Evolutionary conservation across 495 filamentous ascomycete species (phyloP), one percentile per base, ranked within the genome.

Genomic region (Lentithecium fluviatile): DNA sequence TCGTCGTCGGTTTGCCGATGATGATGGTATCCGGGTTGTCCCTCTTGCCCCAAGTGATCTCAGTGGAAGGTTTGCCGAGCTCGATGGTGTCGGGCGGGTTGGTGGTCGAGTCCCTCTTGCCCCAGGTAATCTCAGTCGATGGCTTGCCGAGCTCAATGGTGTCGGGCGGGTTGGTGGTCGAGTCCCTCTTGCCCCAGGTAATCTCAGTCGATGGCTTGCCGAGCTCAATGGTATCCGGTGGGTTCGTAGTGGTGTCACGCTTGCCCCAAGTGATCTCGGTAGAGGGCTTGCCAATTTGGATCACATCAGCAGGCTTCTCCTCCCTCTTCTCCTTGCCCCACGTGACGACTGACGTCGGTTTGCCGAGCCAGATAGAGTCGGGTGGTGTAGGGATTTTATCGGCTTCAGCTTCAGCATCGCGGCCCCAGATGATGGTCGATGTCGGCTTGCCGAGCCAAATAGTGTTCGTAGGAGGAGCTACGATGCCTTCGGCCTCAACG

Each of bases 211-310:
- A 49, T 10, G 56, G 56, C 46, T 58, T 25, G 17, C 56, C 56
- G 45, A 58, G 43, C 45, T 45, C 25, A 17, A 60, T 60, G 3
- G 19, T 45, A 24, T 52, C 26, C 12, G 20, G 20, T 38, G 42
- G 38, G 19, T 56, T 26, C 20, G 13, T 24, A 1, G 20, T 24
- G 32, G 24, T 2, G 7, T 56, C 52, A 24, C 53, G 45, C 55
- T 64, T 64, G 12, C 55, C 61, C 61, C 61, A 64, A 12, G 54
- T 64, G 20, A 64, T 36, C 4, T 12, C 42, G 0, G 54, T 58
- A n/a, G 54, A 45, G 1, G 59, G 59, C 10, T 23, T 21, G 25
- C 60, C 60, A 29, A 64, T 36, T 25, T 57, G 45, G 36, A 64
- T 53, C 11, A 15, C 19, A 25, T 49, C 46, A 17, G 46, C 4